A percentile compares a stretch with the other conserved stretches of the same genome.
phyloP scores from a whole-genome alignment of 345 rosid genomes.

The Theobroma cacao region DNA sequence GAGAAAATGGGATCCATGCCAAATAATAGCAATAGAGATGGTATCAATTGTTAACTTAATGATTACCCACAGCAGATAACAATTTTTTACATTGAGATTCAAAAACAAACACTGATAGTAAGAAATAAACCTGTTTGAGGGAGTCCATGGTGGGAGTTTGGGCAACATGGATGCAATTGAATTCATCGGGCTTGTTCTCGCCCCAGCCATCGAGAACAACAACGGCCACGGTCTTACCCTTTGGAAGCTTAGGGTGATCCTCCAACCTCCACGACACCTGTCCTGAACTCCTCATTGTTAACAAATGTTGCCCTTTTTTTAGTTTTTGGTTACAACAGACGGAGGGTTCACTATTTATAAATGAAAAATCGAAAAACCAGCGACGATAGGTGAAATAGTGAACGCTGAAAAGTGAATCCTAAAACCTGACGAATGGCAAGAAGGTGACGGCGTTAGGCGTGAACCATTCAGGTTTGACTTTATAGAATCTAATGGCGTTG shows the following conservation, averaged over 20 bases:
- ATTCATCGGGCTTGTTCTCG: conserved; percentile 76
- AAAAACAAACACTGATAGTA: not conserved
- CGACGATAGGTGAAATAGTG: no score
- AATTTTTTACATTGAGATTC: not conserved
- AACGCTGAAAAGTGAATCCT: no score
- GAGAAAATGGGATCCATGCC: not conserved
- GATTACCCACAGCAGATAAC: not conserved
- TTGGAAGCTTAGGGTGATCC: conserved; percentile 79
- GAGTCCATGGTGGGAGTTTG: conserved; percentile 93
- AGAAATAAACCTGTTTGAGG: conserved; percentile 55
- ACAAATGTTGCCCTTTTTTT: not conserved
- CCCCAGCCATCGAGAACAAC: conserved; percentile 99
- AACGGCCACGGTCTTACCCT: conserved; percentile 70
- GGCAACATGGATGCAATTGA: conserved; percentile 87
- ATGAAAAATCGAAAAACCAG: not conserved
- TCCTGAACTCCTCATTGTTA: conserved; percentile 50
- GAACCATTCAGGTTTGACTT: not conserved
- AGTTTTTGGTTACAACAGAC: not conserved
- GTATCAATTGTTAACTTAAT: no score
- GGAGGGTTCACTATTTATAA: not conserved
- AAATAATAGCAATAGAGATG: not conserved
- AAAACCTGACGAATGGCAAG: no score
- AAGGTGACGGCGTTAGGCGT: not conserved
- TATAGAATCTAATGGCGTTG: not conserved
- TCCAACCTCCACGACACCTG: conserved; percentile 49